Base-by-base conservation (phyloP, 352 stramenopile species). In the Pythium monospermum region DNA sequence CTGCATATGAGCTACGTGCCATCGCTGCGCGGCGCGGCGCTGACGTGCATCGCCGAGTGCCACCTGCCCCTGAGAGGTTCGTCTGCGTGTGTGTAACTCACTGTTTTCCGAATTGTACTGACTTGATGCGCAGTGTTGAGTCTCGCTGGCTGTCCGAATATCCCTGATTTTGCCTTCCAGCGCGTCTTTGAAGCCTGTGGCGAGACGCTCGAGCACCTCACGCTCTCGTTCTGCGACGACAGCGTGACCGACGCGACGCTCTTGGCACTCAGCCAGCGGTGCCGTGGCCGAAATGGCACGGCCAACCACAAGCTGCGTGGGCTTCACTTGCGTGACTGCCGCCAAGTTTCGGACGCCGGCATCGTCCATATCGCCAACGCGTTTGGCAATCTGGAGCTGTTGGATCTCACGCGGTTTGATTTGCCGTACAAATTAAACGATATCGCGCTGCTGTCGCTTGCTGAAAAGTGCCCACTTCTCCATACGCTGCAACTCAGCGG, bases 361-460 rank as follows among this genome's bases (percentile, higher is more conserved):
- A 37, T 97, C 11, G 77, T 96, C 12, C 56, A 97, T 6, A 68
- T 82, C 6, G 83, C 94, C 32, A 47, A 55, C 8, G 69, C 70
- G 12, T 91, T 79, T 41, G 61, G 64, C n/a, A 52, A 63, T 10
- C 66, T 98, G 1, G 59, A 66, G 3, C 35, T 76, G 19, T 66
- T 98, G 6, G 84, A 97, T 53, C 41, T 98, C 33, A 63, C 76
- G 21, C 75, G 93, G 15, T 94, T 73, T 35, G 88, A 97, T 42
- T 70, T 98, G 38, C 69, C 78, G 27, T 96, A 96, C 68, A 91
- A 95, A 59, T 72, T 97, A 41, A 96, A 87, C 32, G 93, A 98
- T 60, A 84, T 97, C 26, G 74, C 82, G 7, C 58, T 98, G 10
- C 59, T 98, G 25, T 69, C 89, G 11, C 61, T 97, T 37, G 73